These are phyloP conservation scores for Cercospora zeae-maydis DNA, from an alignment of 2,329 filamentous ascomycete genomes.

Conservation along the genomic window DNA sequence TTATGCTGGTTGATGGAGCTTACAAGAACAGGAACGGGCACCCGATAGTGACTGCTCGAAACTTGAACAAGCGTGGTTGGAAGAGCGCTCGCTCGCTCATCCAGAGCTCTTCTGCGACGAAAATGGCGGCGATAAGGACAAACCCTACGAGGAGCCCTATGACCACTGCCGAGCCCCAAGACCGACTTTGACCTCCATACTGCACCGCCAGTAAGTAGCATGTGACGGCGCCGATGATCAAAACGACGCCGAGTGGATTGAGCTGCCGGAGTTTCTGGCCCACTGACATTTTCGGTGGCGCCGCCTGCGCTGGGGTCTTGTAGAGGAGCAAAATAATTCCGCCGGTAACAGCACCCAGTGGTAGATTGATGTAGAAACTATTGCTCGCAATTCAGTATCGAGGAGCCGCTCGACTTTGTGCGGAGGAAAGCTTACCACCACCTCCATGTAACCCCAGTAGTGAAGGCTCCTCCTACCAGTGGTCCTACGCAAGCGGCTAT, in stretches of 20 bases:
- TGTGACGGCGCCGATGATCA: background rate
- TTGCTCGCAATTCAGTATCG: background rate
- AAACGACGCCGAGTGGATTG: background rate
- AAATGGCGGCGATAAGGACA: background rate
- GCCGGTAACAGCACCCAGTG: conserved; percentile 1
- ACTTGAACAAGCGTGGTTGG: background rate
- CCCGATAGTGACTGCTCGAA: background rate
- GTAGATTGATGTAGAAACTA: conserved; percentile 12
- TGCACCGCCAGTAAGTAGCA: background rate
- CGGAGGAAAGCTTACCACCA: background rate
- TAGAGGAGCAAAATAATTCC: background rate
- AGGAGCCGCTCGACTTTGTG: background rate
- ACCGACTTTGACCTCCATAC: background rate
- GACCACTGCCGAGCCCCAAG: background rate
- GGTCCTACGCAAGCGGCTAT: background rate
- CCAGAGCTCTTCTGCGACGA: background rate
- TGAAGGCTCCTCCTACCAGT: background rate
- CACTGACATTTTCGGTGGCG: background rate
- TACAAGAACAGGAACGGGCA: background rate
- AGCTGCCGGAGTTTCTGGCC: background rate
- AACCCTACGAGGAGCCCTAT: background rate
- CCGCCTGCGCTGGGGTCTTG: background rate
- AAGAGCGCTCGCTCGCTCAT: background rate
- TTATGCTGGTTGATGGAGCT: background rate
- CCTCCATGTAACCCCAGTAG: background rate